phyloP scores from a whole-genome alignment of 257 asterid species.

The Solanum corneliomulleri region DNA sequence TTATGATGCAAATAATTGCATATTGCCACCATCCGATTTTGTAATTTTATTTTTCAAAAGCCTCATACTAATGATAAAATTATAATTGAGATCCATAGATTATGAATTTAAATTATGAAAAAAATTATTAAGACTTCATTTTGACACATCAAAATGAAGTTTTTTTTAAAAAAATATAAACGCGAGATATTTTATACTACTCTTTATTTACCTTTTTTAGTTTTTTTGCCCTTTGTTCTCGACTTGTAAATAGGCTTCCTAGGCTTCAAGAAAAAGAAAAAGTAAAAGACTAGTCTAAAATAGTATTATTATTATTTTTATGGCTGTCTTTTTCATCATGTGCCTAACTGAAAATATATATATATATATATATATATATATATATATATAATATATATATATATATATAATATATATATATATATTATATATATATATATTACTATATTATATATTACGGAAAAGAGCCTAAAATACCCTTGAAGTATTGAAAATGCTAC shows the following conservation, averaged over 20 bases:
- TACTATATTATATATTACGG: no score
- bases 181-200: neutral
- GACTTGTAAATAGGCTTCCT: neutral
- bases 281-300: neutral
- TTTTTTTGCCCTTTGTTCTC: neutral
- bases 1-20: neutral
- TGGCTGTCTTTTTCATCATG: neutral
- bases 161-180: neutral
- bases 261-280: neutral
- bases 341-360: neutral
- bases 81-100: neutral
- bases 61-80: neutral
- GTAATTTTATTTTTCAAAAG: neutral
- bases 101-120: neutral
- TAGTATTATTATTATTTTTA: neutral
- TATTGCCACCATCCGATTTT: neutral
- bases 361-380: neutral
- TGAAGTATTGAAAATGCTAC: no score
- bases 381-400: no score
- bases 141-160: rapidly evolving
- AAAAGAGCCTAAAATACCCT: no score
- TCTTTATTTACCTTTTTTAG: neutral
- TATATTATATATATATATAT: no score
- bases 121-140: neutral
- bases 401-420: no score